Evolutionary conservation across 2,329 filamentous ascomycete species (phyloP).

Genomic region (Boeremia exigua): DNA sequence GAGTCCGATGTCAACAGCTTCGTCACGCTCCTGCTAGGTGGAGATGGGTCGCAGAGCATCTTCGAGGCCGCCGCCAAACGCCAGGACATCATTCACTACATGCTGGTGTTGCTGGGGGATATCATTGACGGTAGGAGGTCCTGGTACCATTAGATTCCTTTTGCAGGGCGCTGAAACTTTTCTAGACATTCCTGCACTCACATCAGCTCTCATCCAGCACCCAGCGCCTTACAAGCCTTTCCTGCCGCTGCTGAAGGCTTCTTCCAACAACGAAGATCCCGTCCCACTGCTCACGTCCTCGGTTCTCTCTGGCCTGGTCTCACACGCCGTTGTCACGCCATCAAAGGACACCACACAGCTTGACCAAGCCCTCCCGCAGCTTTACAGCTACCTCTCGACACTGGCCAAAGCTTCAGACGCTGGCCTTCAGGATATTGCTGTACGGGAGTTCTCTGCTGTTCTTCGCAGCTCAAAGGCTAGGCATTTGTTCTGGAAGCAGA

Average conservation of each 20-base stretch:
- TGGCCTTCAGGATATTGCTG: conserved; percentile 92
- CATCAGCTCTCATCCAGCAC: conserved; percentile 76
- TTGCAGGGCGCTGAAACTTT: conserved; percentile 22
- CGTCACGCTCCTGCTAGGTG: conserved; percentile 78
- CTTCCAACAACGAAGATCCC: conserved; percentile 81
- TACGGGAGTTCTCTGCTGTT: conserved; percentile 86
- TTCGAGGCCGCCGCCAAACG: conserved; percentile 82
- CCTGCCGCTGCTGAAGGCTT: conserved; percentile 81
- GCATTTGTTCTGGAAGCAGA: conserved; percentile 88
- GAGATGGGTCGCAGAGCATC: conserved; percentile 70
- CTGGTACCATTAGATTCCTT: neutral
- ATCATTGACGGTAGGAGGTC: conserved; percentile 74
- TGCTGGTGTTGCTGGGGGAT: conserved; percentile 87
- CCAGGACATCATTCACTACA: conserved; percentile 91
- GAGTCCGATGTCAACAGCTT: conserved; percentile 83
- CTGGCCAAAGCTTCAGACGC: conserved; percentile 86
- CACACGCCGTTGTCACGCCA: conserved; percentile 65
- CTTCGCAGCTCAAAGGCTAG: conserved; percentile 77
- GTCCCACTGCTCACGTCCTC: conserved; percentile 90
- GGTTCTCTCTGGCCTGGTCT: conserved; percentile 81
- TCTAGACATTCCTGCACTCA: conserved; percentile 78
- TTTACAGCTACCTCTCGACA: conserved; percentile 85
- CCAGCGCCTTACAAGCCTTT: conserved; percentile 77
- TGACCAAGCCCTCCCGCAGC: conserved; percentile 76
- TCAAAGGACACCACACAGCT: conserved; percentile 67